Evolutionary conservation across 208 protist species (phyloP), one percentile per base, ranked within the genome.

Genomic region (Trypanosoma platydactyli): DNA sequence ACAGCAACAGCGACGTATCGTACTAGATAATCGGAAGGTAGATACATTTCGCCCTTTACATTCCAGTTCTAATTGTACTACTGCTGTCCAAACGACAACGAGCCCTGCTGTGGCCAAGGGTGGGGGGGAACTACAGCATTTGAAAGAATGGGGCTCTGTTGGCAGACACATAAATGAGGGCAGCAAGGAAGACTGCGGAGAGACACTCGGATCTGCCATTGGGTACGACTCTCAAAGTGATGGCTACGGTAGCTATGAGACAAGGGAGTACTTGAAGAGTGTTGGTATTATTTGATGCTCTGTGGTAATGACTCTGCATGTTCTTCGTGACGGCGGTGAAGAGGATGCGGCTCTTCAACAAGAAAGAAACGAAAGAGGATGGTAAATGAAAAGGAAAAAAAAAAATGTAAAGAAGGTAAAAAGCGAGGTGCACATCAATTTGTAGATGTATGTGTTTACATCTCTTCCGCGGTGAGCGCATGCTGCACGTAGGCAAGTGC

Each of bases 181-280:
- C 9, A 61, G 46, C 18, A 55, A 41, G 48, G 56, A 63, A n/a
- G 55, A 51, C 29, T 48, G 38, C 24, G 25, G 52, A 46, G 44
- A 64, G 50, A 40, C 24, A 46, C 45, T 27, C 13, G 16, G 5
- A 7, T 58, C 65, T 40, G 63, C 55, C 41, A 33, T 53, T 9
- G 80, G 83, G 16, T 77, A 86, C 35, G 89, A 95, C 71, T 91
- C 81, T 18, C 78, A 91, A 20, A 95, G 87, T 57, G 90, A 95
- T 41, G 90, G 86, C 18, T 92, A 91, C 63, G 86, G 85, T 25
- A 95, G 90, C 68, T 94, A 95, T 46, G 90, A 95, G 58, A 88
- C 85, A 1, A 76, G 80, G 30, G 77, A 92, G 63, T 95, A 95
- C 71, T 79, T 95, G 57, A 88, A 88, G 63, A 83, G 55, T 15